These are phyloP conservation scores for Berberis thunbergii DNA, from an alignment of 164 flowering plant species.

Conservation along the genomic window DNA sequence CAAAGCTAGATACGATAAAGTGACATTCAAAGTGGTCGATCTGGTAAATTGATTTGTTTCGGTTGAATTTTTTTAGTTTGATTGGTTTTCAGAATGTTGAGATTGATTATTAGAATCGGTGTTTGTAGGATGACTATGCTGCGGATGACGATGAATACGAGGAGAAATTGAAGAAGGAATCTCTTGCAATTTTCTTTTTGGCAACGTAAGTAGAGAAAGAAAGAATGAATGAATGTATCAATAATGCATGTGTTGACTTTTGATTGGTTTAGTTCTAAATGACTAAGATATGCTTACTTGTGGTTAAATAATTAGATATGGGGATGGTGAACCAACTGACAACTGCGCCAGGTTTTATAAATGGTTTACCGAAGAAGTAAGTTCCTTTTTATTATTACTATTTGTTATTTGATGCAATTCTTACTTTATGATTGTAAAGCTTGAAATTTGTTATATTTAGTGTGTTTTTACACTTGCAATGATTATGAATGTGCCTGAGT, in stretches of 20 bases:
- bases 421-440: neutral
- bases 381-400: neutral
- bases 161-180: conserved; percentile 73
- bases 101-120: conserved; percentile 3
- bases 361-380: conserved; percentile 78
- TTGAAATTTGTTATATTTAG: neutral
- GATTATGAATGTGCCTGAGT: neutral
- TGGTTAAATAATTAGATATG: conserved; percentile 15
- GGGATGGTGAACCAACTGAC: conserved; percentile 92
- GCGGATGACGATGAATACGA: conserved; percentile 81
- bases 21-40: conserved; percentile 67
- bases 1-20: conserved; percentile 77
- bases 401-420: neutral
- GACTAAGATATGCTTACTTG: neutral
- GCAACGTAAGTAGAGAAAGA: conserved; percentile 63
- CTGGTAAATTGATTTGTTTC: conserved; percentile 33
- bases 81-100: neutral
- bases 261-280: neutral
- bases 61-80: neutral
- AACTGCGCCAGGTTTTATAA: conserved; percentile 94
- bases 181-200: conserved; percentile 60
- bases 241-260: neutral
- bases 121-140: conserved; percentile 85
- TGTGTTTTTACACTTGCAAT: too few relatives aligned
- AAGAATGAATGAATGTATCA: neutral